phyloP scores from a whole-genome alignment of 805 yeast genomes.

The Yarrowia sp. region DNA sequence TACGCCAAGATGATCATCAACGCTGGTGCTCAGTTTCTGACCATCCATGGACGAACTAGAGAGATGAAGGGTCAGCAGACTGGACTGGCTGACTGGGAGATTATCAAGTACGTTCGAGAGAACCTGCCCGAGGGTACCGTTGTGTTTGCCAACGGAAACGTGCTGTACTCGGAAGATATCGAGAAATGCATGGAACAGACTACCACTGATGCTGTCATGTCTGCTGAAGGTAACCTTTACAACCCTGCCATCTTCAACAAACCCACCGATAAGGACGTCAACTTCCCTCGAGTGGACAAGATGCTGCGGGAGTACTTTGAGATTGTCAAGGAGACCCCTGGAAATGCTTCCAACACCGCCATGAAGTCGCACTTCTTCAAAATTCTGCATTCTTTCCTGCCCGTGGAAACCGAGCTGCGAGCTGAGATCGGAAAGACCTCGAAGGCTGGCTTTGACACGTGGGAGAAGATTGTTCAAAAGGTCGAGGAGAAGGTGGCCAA shows the following conservation, averaged over 20 bases:
- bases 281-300: constrained; percentile 84
- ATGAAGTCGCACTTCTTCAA: constrained; percentile 95
- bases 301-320: constrained; percentile 88
- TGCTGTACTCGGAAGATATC: constrained; percentile 87
- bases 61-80: constrained; percentile 98
- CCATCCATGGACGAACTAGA: constrained; percentile 94
- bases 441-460: constrained; percentile 56
- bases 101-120: constrained; percentile 75
- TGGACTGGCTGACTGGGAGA: constrained; percentile 93
- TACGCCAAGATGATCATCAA: constrained; percentile 87
- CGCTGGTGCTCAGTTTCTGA: constrained; percentile 95
- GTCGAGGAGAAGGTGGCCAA: constrained; percentile 70
- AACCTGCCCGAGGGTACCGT: constrained; percentile 83
- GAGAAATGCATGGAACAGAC: constrained; percentile 68
- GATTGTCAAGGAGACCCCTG: constrained; percentile 66
- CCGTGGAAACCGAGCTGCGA: constrained; percentile 78
- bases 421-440: constrained; percentile 65
- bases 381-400: constrained; percentile 78
- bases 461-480: constrained; percentile 63
- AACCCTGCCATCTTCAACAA: constrained; percentile 86
- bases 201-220: constrained; percentile 90
- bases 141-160: constrained; percentile 92
- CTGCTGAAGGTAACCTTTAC: constrained; percentile 93
- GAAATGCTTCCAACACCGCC: constrained; percentile 77
- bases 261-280: constrained; percentile 56